Conservation (phyloP, 2,329 filamentous ascomycete species). For the Sclerotinia glacialis region DNA sequence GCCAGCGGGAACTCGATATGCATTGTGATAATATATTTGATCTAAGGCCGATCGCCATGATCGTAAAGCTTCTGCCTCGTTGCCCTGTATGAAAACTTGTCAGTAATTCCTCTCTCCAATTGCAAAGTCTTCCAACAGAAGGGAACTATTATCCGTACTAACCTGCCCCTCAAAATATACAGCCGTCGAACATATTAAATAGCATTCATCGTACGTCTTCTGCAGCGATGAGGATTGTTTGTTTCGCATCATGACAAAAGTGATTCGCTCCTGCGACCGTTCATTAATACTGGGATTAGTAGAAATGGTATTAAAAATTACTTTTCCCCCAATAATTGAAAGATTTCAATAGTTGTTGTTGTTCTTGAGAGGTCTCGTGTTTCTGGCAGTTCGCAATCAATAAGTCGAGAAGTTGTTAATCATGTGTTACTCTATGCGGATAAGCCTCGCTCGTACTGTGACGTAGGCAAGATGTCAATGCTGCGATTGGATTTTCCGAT, state of each 20-base stretch:
- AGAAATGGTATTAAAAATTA: neutral
- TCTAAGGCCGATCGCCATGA: constrained; percentile 88
- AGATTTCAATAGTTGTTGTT: neutral
- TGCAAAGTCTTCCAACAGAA: neutral
- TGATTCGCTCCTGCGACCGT: neutral
- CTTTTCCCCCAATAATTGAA: neutral
- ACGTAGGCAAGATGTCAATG: constrained; percentile 4
- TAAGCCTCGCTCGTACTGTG: constrained; percentile 6
- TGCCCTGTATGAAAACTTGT: constrained; percentile 57
- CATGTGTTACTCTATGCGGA: constrained; percentile 7
- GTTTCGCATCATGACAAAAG: constrained; percentile 47
- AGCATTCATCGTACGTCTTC: constrained; percentile 97
- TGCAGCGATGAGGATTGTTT: constrained; percentile 74
- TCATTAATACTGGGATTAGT: constrained; percentile 10
- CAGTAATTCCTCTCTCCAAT: neutral
- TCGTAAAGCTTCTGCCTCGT: constrained; percentile 84
- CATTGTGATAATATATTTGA: constrained; percentile 82
- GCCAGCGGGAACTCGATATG: constrained; percentile 66
- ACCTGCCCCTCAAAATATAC: constrained; percentile 96
- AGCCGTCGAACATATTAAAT: constrained; percentile 89
- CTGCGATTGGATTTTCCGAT: neutral
- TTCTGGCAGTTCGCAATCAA: constrained; percentile 4
- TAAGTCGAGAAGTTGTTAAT: constrained; percentile 7
- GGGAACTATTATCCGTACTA: constrained; percentile 28
- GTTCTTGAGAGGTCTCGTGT: constrained; percentile 8